phyloP scores from a whole-genome alignment of 768 basidiomycete species.

The Termitomyces sp. region DNA sequence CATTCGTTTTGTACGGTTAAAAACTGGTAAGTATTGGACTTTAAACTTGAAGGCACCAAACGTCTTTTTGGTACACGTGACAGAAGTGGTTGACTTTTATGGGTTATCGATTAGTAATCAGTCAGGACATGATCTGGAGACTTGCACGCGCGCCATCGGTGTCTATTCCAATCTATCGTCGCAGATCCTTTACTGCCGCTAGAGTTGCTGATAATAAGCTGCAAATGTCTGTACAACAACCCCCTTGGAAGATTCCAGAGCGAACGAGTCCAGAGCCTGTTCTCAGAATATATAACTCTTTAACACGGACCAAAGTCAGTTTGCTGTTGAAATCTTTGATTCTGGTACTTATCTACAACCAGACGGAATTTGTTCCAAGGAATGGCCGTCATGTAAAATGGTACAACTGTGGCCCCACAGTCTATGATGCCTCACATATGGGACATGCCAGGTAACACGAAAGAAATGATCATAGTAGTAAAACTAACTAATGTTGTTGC shows the following conservation, averaged over 20 bases:
- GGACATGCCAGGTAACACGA: slow-evolving; percentile 85
- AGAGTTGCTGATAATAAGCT: slow-evolving; percentile 1
- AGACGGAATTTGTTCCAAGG: slow-evolving; percentile 77
- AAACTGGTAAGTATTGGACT: too few species aligned
- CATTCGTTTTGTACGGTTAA: too few species aligned
- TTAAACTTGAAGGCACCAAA: too few species aligned
- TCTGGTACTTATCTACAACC: slow-evolving; percentile 12
- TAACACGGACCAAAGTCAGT: slow-evolving; percentile 84
- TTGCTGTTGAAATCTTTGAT: neutral
- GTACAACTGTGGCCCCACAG: slow-evolving; percentile 99
- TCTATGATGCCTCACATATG: slow-evolving; percentile 98
- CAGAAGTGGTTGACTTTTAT: neutral
- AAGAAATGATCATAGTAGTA: neutral
- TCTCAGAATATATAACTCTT: slow-evolving; percentile 87
- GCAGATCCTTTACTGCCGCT: slow-evolving; percentile 8
- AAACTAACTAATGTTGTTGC: slow-evolving; percentile 9
- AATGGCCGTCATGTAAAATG: slow-evolving; percentile 82
- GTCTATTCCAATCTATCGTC: slow-evolving; percentile 11
- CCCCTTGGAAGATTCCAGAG: slow-evolving; percentile 50
- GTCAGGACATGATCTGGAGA: slow-evolving; percentile 16
- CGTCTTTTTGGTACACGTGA: too few species aligned
- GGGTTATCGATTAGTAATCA: slow-evolving; percentile 4
- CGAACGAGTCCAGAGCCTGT: slow-evolving; percentile 51
- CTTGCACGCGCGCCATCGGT: slow-evolving; percentile 15
- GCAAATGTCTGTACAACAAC: slow-evolving; percentile 58